phyloP scores from a whole-genome alignment of 768 basidiomycete species.

The Naematelia encephala region DNA sequence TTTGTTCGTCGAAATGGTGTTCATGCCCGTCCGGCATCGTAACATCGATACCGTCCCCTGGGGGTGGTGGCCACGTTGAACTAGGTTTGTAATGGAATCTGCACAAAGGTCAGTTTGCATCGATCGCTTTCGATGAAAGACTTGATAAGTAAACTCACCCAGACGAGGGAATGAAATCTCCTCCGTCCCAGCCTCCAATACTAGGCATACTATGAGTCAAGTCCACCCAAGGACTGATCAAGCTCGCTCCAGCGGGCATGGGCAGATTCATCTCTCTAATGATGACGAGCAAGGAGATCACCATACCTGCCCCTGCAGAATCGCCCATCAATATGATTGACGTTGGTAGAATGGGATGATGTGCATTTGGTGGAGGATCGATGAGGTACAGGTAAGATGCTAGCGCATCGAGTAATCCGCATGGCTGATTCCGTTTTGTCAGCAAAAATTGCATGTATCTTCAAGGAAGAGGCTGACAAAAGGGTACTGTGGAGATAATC shows the following conservation, averaged over 20 bases:
- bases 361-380: constrained; percentile 39
- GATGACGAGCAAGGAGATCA: constrained; percentile 41
- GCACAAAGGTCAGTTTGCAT: neutral
- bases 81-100: constrained; percentile 47
- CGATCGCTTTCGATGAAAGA: neutral
- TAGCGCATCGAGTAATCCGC: constrained; percentile 43
- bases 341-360: constrained; percentile 38
- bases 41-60: constrained; percentile 37
- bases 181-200: constrained; percentile 36
- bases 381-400: constrained; percentile 49
- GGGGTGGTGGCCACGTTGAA: constrained; percentile 38
- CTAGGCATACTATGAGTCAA: constrained; percentile 49
- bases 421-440: constrained; percentile 26
- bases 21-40: constrained; percentile 33
- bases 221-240: constrained; percentile 48
- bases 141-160: constrained; percentile 24
- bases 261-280: constrained; percentile 47
- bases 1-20: constrained; percentile 37
- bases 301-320: constrained; percentile 46
- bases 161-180: constrained; percentile 39
- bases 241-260: constrained; percentile 47
- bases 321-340: constrained; percentile 49
- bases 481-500: constrained; percentile 48
- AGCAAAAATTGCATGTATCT: neutral
- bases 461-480: constrained; percentile 33